These are phyloP conservation scores for Vaccinium darrowii DNA, from an alignment of 148 eudicot genomes.

Conservation along the genomic window DNA sequence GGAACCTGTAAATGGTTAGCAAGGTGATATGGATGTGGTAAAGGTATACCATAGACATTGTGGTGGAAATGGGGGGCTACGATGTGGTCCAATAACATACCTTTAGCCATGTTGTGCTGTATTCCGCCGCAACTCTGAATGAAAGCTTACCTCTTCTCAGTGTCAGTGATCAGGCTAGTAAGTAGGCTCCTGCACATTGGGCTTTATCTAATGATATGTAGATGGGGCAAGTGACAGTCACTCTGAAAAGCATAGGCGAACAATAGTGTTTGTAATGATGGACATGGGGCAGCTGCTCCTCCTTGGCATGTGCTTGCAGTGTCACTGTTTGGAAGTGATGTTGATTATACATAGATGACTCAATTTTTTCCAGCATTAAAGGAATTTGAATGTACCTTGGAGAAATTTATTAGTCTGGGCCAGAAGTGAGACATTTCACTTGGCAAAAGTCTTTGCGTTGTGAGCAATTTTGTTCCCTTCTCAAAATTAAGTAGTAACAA, in stretches of 20 bases:
- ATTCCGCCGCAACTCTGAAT: background rate
- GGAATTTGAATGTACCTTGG: conserved; percentile 1
- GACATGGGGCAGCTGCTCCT: background rate
- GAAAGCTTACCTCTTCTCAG: background rate
- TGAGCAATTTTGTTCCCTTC: background rate
- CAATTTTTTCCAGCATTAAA: background rate
- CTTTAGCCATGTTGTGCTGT: background rate
- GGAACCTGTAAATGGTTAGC: background rate
- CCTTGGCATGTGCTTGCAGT: background rate
- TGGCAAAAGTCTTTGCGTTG: background rate
- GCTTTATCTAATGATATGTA: background rate
- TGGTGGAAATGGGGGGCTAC: background rate
- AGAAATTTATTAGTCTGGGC: conserved; percentile 2
- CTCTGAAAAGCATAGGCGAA: background rate
- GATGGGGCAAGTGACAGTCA: background rate
- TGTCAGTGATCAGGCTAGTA: background rate
- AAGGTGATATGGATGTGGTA: background rate
- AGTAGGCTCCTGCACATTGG: background rate
- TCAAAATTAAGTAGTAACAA: background rate
- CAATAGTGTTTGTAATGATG: background rate
- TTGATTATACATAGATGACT: background rate
- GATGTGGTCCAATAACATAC: background rate
- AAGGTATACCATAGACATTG: background rate
- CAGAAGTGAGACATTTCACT: conserved; percentile 3
- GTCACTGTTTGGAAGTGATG: conserved; percentile 1